A percentile compares a stretch with the other conserved stretches of the same genome.
These are phyloP conservation scores for Triangularia setosa DNA, from an alignment of 2,329 filamentous ascomycete species.

Conservation along the genomic window DNA sequence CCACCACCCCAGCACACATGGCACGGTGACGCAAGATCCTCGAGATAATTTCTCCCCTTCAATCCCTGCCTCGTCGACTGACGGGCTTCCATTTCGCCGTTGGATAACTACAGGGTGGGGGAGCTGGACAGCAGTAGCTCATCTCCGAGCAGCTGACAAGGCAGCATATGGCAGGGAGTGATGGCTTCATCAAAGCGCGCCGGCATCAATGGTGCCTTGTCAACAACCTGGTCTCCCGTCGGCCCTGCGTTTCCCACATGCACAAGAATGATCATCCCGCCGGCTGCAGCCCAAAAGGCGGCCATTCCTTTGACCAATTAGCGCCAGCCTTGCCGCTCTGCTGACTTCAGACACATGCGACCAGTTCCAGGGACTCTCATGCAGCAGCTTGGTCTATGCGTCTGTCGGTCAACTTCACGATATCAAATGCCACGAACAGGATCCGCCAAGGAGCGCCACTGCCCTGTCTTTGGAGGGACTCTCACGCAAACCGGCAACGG, in stretches of 20 bases:
- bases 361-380: constrained; percentile 20
- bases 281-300: constrained; percentile 16
- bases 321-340: constrained; percentile 22
- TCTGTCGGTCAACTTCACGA: constrained; percentile 16
- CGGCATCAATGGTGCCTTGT: neutral
- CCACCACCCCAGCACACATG: neutral
- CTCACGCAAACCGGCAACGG: neutral
- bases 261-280: constrained; percentile 18
- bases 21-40: neutral
- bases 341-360: constrained; percentile 26
- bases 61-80: too few species aligned
- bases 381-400: constrained; percentile 24
- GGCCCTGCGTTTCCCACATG: constrained; percentile 14
- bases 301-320: constrained; percentile 24
- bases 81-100: neutral
- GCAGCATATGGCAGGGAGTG: neutral
- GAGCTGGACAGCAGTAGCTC: neutral
- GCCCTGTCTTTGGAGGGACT: neutral
- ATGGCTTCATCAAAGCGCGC: constrained; percentile 4
- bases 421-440: constrained; percentile 1
- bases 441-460: neutral
- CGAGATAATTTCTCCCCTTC: neutral
- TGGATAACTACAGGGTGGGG: neutral
- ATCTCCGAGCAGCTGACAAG: constrained; percentile 2
- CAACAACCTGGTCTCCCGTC: neutral